Conservation (phyloP, 257 asterid genomes). For the Buddleja alternifolia region DNA sequence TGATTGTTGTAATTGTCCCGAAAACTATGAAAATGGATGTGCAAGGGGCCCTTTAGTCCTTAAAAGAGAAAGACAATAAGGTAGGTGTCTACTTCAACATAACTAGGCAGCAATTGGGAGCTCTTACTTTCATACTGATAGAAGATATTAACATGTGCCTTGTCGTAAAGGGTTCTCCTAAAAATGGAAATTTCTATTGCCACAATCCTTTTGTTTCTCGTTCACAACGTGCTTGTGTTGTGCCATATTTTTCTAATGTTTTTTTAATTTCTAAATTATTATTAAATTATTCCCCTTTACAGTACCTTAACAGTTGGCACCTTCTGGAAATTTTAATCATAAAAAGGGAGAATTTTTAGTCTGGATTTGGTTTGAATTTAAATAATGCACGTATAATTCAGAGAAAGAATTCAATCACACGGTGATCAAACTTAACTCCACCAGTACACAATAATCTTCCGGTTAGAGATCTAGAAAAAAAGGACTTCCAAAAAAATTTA, state of each 20-base stretch:
- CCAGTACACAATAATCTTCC: no score
- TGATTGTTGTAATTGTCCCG: no score
- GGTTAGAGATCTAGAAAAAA: no score
- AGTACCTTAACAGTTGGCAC: not conserved
- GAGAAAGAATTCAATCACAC: no score
- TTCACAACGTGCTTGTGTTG: constrained; percentile 30
- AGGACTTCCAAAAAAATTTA: no score
- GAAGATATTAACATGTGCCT: constrained; percentile 46
- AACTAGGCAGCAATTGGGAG: constrained; percentile 37
- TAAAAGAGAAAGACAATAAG: constrained; percentile 38
- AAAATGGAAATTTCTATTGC: constrained; percentile 28
- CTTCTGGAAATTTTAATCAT: not conserved
- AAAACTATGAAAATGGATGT: no score
- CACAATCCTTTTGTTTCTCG: constrained; percentile 17
- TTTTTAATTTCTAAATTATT: not conserved
- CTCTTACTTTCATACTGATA: constrained; percentile 30
- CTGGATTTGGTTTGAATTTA: no score
- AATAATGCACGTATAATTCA: no score
- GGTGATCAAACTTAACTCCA: no score
- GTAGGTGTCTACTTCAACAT: constrained; percentile 56
- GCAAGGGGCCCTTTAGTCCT: constrained; percentile 28
- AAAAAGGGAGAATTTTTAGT: not conserved
- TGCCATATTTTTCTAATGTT: not conserved
- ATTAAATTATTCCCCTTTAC: not conserved
- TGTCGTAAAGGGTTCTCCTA: constrained; percentile 36